Evolutionary conservation across 2,329 filamentous ascomycete genomes (phyloP).

Genomic region (Colletotrichum theobromicola): DNA sequence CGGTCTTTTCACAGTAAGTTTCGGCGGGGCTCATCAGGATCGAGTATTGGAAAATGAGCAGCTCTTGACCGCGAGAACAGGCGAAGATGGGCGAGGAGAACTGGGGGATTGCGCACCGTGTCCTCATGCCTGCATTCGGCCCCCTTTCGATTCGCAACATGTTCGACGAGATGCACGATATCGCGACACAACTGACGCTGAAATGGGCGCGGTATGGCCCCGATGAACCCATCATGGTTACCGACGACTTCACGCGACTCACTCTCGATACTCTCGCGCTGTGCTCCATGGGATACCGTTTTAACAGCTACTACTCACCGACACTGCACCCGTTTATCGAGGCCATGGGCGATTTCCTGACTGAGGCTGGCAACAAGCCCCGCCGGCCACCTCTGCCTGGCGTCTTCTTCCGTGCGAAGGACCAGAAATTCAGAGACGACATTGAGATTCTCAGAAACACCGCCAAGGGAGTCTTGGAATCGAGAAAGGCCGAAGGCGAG

Average conservation of each 20-base stretch:
- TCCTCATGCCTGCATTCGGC: constrained; percentile 73
- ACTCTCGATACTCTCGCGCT: constrained; percentile 68
- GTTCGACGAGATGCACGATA: constrained; percentile 59
- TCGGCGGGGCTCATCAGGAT: not conserved
- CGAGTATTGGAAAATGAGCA: not conserved
- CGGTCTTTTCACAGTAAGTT: constrained; percentile 26
- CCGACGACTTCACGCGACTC: constrained; percentile 66
- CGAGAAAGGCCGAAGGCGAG: constrained; percentile 52
- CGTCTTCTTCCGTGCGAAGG: constrained; percentile 47
- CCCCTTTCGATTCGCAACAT: constrained; percentile 68
- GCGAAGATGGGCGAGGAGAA: constrained; percentile 22
- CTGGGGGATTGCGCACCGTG: constrained; percentile 62
- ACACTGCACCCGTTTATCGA: constrained; percentile 46
- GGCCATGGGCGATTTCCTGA: constrained; percentile 66
- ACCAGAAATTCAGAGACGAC: constrained; percentile 53
- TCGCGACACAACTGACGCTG: constrained; percentile 55
- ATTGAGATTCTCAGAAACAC: constrained; percentile 57
- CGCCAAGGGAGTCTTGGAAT: constrained; percentile 62
- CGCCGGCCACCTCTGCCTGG: constrained; percentile 51
- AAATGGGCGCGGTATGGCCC: constrained; percentile 56
- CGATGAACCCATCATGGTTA: constrained; percentile 52
- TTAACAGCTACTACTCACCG: constrained; percentile 63
- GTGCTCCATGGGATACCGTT: constrained; percentile 62
- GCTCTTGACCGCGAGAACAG: not conserved
- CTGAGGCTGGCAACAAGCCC: constrained; percentile 56